phyloP scores from a whole-genome alignment of 306 rosid species.

The Trifolium repens region DNA sequence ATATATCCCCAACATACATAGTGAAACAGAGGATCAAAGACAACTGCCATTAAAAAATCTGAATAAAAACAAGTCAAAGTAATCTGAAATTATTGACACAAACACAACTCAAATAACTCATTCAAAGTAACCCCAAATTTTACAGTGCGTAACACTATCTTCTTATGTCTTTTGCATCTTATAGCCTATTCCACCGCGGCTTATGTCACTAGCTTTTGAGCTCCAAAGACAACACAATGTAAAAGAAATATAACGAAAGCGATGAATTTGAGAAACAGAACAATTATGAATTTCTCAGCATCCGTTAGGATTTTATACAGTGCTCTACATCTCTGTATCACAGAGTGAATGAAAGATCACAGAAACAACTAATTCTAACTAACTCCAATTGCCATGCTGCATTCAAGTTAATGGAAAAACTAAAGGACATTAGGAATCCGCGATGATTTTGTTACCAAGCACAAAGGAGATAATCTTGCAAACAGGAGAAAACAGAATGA shows the following conservation, averaged over 20 bases:
- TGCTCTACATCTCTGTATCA: neutral
- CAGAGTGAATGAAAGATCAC: neutral
- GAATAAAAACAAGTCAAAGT: too few species aligned
- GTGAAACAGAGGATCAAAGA: too few species aligned
- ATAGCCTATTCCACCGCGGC: neutral
- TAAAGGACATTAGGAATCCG: too few species aligned
- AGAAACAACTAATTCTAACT: too few species aligned
- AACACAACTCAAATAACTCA: neutral
- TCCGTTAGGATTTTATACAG: neutral
- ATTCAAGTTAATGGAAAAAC: too few species aligned
- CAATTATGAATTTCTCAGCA: neutral
- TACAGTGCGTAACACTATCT: neutral
- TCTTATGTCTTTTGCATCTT: neutral
- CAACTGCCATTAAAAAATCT: too few species aligned
- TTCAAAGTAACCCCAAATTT: neutral
- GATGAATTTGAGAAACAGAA: neutral
- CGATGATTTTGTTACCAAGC: conserved; percentile 49
- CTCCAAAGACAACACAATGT: too few species aligned
- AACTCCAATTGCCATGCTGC: too few species aligned
- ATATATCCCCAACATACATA: too few species aligned
- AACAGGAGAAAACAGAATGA: conserved; percentile 79
- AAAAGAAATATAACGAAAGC: neutral
- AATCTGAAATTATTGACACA: neutral
- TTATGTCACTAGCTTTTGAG: too few species aligned
- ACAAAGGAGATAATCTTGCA: conserved; percentile 73